These are phyloP conservation scores for Kingdonia uniflora DNA, from an alignment of 164 flowering plant species.

Conservation along the genomic window DNA sequence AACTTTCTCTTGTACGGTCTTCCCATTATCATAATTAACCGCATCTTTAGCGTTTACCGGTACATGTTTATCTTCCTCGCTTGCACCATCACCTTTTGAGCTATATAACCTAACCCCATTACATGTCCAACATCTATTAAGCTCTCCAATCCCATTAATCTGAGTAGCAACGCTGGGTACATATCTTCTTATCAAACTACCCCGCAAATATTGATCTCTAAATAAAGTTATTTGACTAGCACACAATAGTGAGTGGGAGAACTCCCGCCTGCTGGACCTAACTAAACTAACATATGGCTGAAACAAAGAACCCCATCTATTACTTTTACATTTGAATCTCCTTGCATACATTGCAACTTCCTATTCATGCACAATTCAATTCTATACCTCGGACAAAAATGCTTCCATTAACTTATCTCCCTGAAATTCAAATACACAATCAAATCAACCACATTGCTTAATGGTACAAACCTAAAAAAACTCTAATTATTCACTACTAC, in stretches of 20 bases:
- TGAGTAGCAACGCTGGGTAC: slow-evolving; percentile 8
- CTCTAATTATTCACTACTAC: no score
- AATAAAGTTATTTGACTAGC: slow-evolving; percentile 9
- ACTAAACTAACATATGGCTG: slow-evolving; percentile 2
- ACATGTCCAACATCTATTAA: slow-evolving; percentile 14
- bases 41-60: slow-evolving; percentile 37
- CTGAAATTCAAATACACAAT: not conserved
- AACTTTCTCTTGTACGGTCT: slow-evolving; percentile 23
- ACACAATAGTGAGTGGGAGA: slow-evolving; percentile 11
- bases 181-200: no score
- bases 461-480: no score
- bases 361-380: not conserved
- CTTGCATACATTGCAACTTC: slow-evolving; percentile 63
- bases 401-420: slow-evolving; percentile 10
- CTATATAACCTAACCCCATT: slow-evolving; percentile 41
- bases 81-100: slow-evolving; percentile 83
- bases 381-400: not conserved
- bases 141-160: slow-evolving; percentile 11
- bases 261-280: slow-evolving; percentile 18
- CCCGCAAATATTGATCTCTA: slow-evolving; percentile 10
- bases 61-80: slow-evolving; percentile 50
- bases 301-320: slow-evolving; percentile 27
- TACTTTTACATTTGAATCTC: slow-evolving; percentile 43
- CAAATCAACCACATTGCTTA: not conserved
- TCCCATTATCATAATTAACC: slow-evolving; percentile 35